Evolutionary conservation across 306 rosid genomes (phyloP).

Genomic region (Cucumis hystrix): DNA sequence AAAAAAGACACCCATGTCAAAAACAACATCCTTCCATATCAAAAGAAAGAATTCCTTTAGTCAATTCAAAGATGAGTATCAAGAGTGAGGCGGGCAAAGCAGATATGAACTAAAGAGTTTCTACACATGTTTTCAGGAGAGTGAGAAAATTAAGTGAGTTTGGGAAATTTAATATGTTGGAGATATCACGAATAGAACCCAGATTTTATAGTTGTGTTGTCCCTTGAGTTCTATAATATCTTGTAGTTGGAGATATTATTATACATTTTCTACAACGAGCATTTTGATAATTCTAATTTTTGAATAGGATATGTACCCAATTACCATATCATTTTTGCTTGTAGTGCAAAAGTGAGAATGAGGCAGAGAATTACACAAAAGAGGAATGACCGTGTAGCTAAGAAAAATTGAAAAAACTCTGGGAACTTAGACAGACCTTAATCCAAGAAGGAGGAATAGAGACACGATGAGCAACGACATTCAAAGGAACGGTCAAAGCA

Average conservation of each 20-base stretch:
- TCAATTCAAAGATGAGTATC: not conserved
- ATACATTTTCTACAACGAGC: not conserved
- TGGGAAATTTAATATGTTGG: not conserved
- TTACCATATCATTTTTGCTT: not conserved
- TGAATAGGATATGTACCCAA: not conserved
- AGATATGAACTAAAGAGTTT: not conserved
- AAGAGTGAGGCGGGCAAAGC: not conserved
- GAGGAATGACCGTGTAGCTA: not conserved
- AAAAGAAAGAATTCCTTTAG: not conserved
- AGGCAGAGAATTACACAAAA: no score
- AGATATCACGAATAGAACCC: not conserved
- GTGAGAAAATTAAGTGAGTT: not conserved
- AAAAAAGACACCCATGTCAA: not conserved
- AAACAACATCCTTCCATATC: not conserved
- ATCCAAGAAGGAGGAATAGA: slow-evolving; percentile 94
- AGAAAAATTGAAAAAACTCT: not conserved
- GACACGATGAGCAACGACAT: slow-evolving; percentile 60
- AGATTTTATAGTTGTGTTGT: no score
- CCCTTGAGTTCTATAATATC: no score
- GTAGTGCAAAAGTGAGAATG: not conserved
- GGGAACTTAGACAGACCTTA: slow-evolving; percentile 33
- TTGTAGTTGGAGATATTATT: not conserved
- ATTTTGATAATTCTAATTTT: not conserved
- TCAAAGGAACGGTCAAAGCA: slow-evolving; percentile 82
- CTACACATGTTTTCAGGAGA: not conserved